Conservation (phyloP, 208 protist species). For the Blastocrithidia nonstop region DNA sequence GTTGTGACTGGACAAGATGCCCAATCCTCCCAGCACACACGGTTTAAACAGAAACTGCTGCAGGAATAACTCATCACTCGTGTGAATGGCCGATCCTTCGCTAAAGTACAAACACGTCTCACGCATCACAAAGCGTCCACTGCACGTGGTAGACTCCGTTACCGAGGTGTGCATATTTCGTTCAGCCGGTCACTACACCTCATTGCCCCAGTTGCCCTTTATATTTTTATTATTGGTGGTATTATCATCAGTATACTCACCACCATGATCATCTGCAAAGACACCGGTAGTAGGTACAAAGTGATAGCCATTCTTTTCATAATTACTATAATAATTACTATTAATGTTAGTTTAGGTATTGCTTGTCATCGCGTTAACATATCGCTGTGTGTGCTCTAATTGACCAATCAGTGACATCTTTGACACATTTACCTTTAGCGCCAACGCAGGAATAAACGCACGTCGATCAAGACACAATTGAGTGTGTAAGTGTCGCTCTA, state of each 20-base stretch:
- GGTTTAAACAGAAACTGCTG: slow-evolving; percentile 17
- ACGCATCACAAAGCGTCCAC: slow-evolving; percentile 24
- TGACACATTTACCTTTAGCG: slow-evolving; percentile 50
- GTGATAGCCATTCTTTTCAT: neutral
- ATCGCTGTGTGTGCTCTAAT: slow-evolving; percentile 12
- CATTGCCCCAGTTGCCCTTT: too few relatives aligned
- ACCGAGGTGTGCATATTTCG: neutral
- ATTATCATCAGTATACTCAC: neutral
- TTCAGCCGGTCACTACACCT: too few relatives aligned
- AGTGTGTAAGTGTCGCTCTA: slow-evolving; percentile 20
- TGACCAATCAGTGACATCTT: slow-evolving; percentile 35
- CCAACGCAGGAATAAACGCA: slow-evolving; percentile 59
- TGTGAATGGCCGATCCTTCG: slow-evolving; percentile 27
- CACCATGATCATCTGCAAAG: too few relatives aligned
- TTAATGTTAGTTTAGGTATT: neutral
- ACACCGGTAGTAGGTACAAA: too few relatives aligned
- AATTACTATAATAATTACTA: neutral
- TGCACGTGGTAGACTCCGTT: slow-evolving; percentile 15
- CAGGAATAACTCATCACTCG: slow-evolving; percentile 5
- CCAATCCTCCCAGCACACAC: slow-evolving; percentile 48
- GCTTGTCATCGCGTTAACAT: slow-evolving; percentile 1
- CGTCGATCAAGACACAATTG: slow-evolving; percentile 32
- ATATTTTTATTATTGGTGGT: neutral
- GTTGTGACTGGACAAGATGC: slow-evolving; percentile 39
- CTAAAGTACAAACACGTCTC: slow-evolving; percentile 54